These are phyloP conservation scores for Galerina marginata DNA, from an alignment of 768 basidiomycete species.

Conservation along the genomic window DNA sequence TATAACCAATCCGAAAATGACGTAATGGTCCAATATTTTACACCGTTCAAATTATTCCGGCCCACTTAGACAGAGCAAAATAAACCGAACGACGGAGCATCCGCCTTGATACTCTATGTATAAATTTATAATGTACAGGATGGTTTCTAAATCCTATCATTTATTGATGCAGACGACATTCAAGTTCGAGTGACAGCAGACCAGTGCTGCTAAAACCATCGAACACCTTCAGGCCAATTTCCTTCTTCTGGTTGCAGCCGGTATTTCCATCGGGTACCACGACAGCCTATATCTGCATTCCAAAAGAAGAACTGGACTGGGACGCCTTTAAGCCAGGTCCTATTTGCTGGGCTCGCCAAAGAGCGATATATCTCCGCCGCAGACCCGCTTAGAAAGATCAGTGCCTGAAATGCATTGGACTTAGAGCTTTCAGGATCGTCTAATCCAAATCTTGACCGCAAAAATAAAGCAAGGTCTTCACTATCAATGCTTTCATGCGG, in stretches of 20 bases:
- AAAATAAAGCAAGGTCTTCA: neutral
- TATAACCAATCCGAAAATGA: no score
- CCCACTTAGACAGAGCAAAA: no score
- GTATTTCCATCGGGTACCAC: neutral
- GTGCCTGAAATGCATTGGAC: no score
- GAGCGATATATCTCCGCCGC: neutral
- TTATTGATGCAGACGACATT: no score
- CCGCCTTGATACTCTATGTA: no score
- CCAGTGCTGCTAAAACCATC: no score
- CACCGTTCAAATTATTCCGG: no score
- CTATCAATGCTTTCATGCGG: neutral
- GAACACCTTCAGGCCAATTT: neutral
- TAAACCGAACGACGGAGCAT: no score
- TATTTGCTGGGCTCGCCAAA: neutral
- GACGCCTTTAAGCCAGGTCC: neutral
- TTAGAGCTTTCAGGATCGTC: neutral
- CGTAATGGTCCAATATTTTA: no score
- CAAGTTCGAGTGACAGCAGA: no score
- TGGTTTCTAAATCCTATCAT: no score
- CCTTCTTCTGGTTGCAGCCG: neutral
- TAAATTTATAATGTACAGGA: no score
- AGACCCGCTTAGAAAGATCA: neutral
- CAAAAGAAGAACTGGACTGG: neutral
- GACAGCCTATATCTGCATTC: neutral
- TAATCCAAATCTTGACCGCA: neutral